phyloP scores from a whole-genome alignment of 768 basidiomycete species.

The Mrakia frigida region DNA sequence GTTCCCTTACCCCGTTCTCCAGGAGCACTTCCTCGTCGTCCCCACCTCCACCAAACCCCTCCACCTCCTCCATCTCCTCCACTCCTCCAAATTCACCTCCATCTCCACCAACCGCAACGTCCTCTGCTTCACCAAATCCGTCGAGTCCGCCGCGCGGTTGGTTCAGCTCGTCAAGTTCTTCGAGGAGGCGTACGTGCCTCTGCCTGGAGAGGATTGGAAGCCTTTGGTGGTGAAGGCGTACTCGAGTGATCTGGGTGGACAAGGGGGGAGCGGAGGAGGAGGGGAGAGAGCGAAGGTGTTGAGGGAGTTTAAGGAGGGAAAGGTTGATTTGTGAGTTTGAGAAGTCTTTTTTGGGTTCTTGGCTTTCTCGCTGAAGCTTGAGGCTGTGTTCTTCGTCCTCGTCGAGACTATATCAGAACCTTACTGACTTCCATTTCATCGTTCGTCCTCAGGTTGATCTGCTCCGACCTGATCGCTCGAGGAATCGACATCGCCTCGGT shows the following conservation, averaged over 20 bases:
- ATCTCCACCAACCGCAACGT: conserved; percentile 57
- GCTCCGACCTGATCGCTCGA: conserved; percentile 90
- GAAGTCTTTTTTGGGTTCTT: background rate
- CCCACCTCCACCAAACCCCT: conserved; percentile 78
- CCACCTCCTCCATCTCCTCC: conserved; percentile 78
- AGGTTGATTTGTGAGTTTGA: conserved; percentile 71
- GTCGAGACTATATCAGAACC: background rate
- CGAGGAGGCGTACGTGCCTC: conserved; percentile 50
- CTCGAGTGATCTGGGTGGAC: conserved; percentile 69
- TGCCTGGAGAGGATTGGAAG: conserved; percentile 31
- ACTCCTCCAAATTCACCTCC: conserved; percentile 43
- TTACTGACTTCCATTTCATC: background rate
- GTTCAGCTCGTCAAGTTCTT: conserved; percentile 77
- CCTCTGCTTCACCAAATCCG: conserved; percentile 93
- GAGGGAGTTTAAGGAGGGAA: conserved; percentile 70
- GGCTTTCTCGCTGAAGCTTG: no score
- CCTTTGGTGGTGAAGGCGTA: conserved; percentile 59
- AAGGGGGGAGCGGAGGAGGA: conserved; percentile 43
- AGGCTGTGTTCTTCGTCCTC: no score
- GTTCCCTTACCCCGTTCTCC: background rate
- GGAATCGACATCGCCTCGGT: conserved; percentile 93
- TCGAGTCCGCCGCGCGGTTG: conserved; percentile 80
- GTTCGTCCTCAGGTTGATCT: conserved; percentile 71
- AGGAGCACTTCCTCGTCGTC: conserved; percentile 86
- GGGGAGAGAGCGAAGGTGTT: conserved; percentile 70